Conservation (phyloP, 2,329 filamentous ascomycete genomes). For the Bipolaris gigantea region DNA sequence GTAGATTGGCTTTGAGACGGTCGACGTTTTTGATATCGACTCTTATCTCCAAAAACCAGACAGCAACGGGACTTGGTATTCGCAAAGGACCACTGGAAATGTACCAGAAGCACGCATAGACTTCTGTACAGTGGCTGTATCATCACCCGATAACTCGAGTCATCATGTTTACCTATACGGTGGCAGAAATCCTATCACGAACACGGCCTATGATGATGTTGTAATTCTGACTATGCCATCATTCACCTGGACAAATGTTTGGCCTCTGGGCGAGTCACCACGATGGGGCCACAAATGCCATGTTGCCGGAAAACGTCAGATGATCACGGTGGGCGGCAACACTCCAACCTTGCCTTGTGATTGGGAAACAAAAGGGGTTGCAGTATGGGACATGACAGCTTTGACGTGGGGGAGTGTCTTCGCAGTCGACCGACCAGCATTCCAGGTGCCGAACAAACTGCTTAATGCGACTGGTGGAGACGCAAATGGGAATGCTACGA, state of each 20-base stretch:
- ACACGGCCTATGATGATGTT: conserved; percentile 45
- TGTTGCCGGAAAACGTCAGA: conserved; percentile 42
- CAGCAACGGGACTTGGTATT: conserved; percentile 47
- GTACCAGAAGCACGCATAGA: conserved; percentile 49
- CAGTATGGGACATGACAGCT: not conserved
- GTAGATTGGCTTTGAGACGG: conserved; percentile 17
- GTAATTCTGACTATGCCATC: conserved; percentile 52
- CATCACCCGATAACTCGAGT: conserved; percentile 51
- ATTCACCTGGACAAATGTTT: conserved; percentile 51
- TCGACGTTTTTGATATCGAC: conserved; percentile 48
- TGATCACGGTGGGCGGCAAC: conserved; percentile 48
- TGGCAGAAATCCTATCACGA: conserved; percentile 46
- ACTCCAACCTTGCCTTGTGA: not conserved
- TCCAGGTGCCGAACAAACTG: not conserved
- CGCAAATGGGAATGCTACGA: not conserved
- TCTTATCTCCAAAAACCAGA: conserved; percentile 20
- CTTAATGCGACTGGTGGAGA: not conserved
- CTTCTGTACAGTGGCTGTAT: conserved; percentile 48
- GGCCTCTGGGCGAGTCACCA: conserved; percentile 36
- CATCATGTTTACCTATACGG: conserved; percentile 56
- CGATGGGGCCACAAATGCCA: conserved; percentile 50
- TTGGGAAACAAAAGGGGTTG: not conserved
- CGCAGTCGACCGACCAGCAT: not conserved
- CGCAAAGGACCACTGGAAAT: conserved; percentile 47
- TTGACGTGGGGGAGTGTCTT: not conserved